These are phyloP conservation scores for Sporothrix sp. DNA, from an alignment of 2,329 filamentous ascomycete species.

Conservation along the genomic window DNA sequence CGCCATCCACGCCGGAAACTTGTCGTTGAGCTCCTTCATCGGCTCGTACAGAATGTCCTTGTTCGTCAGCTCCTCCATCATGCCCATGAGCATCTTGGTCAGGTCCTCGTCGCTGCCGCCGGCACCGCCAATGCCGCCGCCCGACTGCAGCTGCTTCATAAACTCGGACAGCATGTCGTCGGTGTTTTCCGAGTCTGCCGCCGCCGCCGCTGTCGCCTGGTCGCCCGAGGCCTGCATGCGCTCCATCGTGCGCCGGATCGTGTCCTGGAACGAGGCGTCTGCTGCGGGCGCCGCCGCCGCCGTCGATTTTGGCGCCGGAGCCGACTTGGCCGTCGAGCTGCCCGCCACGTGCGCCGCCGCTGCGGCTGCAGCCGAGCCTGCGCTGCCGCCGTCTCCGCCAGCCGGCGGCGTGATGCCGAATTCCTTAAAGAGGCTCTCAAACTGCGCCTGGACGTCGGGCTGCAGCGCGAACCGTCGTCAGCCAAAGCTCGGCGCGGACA, in stretches of 20 bases:
- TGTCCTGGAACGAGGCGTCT: constrained; percentile 71
- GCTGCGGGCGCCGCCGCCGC: constrained; percentile 10
- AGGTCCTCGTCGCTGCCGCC: constrained; percentile 67
- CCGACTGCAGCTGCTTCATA: constrained; percentile 74
- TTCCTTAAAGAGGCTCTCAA: constrained; percentile 68
- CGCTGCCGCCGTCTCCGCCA: constrained; percentile 18
- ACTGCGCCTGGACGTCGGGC: constrained; percentile 68
- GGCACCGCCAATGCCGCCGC: constrained; percentile 40
- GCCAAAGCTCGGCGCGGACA: too few relatives aligned
- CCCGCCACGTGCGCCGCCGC: constrained; percentile 18
- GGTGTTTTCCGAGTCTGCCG: constrained; percentile 42
- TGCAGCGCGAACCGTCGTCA: too few relatives aligned
- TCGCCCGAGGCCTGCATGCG: constrained; percentile 87
- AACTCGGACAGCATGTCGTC: constrained; percentile 88
- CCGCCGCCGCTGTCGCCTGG: constrained; percentile 69
- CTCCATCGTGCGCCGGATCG: constrained; percentile 88
- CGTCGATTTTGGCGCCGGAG: constrained; percentile 23
- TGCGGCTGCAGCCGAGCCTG: constrained; percentile 18
- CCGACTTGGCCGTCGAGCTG: constrained; percentile 26
- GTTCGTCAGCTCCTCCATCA: constrained; percentile 98
- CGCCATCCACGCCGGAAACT: constrained; percentile 82
- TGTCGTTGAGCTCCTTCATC: constrained; percentile 92
- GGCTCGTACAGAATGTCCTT: constrained; percentile 98
- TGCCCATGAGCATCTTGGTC: constrained; percentile 87
- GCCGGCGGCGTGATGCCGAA: constrained; percentile 33